These are phyloP conservation scores for Microthyrium microscopicum DNA, from an alignment of 2,329 filamentous ascomycete genomes.

Conservation along the genomic window DNA sequence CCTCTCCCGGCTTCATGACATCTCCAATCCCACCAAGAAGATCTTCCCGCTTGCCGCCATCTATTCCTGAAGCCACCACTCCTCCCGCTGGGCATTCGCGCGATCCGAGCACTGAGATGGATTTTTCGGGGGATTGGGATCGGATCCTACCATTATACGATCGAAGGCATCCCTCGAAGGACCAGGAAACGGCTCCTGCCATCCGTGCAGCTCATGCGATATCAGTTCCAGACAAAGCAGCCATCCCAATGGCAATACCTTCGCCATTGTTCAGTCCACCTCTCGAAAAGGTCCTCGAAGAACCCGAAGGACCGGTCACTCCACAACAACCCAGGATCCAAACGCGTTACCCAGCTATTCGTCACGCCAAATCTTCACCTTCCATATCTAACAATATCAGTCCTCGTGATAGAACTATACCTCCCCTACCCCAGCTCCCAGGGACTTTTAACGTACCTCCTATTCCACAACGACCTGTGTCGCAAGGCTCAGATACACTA, in stretches of 20 bases:
- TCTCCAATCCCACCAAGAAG: background rate
- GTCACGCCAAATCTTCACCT: conserved; percentile 7
- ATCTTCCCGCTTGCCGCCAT: background rate
- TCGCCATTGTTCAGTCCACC: conserved; percentile 6
- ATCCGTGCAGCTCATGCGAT: background rate
- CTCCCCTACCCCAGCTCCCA: background rate
- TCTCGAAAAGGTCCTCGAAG: conserved; percentile 7
- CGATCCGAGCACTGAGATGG: background rate
- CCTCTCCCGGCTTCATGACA: background rate
- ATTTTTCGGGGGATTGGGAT: conserved; percentile 3
- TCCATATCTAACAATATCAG: conserved; percentile 1
- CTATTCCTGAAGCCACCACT: background rate
- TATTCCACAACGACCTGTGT: background rate
- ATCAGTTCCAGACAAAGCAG: conserved; percentile 1
- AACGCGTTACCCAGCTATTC: conserved; percentile 2
- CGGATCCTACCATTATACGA: conserved; percentile 4
- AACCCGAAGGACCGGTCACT: conserved; percentile 6
- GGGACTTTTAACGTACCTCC: background rate
- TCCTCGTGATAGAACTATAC: background rate
- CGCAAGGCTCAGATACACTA: conserved; percentile 7
- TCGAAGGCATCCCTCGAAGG: background rate
- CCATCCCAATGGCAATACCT: background rate
- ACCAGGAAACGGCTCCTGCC: background rate
- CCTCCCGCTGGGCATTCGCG: background rate
- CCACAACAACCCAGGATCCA: conserved; percentile 4